phyloP scores from a whole-genome alignment of 2,329 filamentous ascomycete genomes.

The Clonostachys rhizophaga region DNA sequence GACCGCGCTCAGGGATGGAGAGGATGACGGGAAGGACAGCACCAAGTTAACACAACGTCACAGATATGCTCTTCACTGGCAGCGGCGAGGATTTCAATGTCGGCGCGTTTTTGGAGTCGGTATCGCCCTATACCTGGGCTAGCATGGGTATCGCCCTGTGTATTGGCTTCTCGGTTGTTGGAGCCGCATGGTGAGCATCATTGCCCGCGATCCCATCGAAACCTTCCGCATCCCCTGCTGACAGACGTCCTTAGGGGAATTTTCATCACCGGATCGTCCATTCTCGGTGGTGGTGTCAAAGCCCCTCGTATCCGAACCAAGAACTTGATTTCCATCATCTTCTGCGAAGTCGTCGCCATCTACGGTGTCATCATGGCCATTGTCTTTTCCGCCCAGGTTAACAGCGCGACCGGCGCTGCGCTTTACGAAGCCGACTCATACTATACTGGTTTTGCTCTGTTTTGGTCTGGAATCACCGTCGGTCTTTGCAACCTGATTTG shows the following conservation, averaged over 20 bases:
- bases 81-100: constrained; percentile 97
- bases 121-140: constrained; percentile 94
- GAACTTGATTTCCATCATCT: constrained; percentile 99
- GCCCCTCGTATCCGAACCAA: constrained; percentile 97
- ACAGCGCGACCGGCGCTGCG: constrained; percentile 56
- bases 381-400: constrained; percentile 89
- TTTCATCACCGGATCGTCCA: constrained; percentile 96
- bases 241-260: constrained; percentile 68
- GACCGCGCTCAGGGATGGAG: no score
- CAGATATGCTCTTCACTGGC: constrained; percentile 98
- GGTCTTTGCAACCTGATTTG: constrained; percentile 95
- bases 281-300: constrained; percentile 93
- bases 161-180: constrained; percentile 93
- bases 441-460: constrained; percentile 92
- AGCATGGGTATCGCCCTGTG: constrained; percentile 86
- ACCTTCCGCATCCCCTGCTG: not conserved
- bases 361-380: constrained; percentile 99
- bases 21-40: no score
- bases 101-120: constrained; percentile 87
- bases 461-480: constrained; percentile 93
- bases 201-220: not conserved
- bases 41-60: not conserved
- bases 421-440: constrained; percentile 75
- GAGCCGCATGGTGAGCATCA: constrained; percentile 83
- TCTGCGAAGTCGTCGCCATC: constrained; percentile 99